Evolutionary conservation across 2,329 filamentous ascomycete genomes (phyloP), one percentile per base, ranked within the genome.

Genomic region (Neopestalotiopsis rosae): DNA sequence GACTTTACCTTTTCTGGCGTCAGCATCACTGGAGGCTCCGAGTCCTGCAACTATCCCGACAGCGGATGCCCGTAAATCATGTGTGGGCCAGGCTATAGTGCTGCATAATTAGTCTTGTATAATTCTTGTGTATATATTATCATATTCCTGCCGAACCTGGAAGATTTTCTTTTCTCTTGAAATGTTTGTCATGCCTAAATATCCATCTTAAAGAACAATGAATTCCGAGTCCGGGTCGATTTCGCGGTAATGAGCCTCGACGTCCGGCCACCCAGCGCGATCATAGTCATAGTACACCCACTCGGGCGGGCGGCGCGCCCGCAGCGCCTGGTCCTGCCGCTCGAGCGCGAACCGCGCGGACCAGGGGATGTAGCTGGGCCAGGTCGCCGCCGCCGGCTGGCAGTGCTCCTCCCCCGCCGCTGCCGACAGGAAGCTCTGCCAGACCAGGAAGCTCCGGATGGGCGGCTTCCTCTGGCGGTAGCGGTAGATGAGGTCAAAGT

Each of bases 281-380:
- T 69, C 61, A 52, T 69, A 69, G 9, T 65, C 68, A 40, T 67
- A 67, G 65, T 67, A 61, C 52, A 64, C 32, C 68, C 68, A 69
- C 49, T 67, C 61, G n/a, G 65, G 68, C 40, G 42, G 13, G 28
- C 59, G 58, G 40, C 65, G 68, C 1, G 68, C 52, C 7, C 14
- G 45, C 24, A 64, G 61, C 12, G 68, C 68, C n/a, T 24, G 24
- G 9, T 63, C 52, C 38, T 69, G 68, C 17, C 67, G 59, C 30
- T 52, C 61, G 32, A 38, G 28, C 9, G 68, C 30, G 40, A 69
- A 69, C 13, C 45, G 42, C n/a, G 59, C 59, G n/a, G 68, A 69
- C 68, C 68, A 67, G 6, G 68, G 65, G n/a, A 69, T 64, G 65
- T 42, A 69, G 28, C 61, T 57, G 45, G 68, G 65, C 65, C 68